Conservation (phyloP, 257 asterid species). For the Mitragyna speciosa region DNA sequence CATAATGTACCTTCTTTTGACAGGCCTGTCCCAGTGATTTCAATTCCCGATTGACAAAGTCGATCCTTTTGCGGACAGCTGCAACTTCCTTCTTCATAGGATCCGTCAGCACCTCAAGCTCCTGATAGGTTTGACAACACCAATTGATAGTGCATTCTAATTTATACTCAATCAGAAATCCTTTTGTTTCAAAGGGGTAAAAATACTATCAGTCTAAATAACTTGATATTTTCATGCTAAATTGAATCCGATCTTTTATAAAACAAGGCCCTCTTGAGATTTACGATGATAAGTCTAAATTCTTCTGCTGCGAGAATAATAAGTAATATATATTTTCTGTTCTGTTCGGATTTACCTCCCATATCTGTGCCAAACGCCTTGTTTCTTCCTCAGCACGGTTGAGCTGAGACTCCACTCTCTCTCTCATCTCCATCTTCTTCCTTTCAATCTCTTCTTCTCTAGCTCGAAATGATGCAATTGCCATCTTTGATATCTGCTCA, state of each 20-base stretch:
- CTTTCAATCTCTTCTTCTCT: conserved; percentile 80
- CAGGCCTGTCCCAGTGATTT: conserved; percentile 74
- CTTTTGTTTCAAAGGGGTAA: too few species aligned
- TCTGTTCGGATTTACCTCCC: conserved; percentile 47
- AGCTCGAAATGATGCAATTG: conserved; percentile 57
- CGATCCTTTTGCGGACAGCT: conserved; percentile 64
- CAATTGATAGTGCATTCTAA: background rate
- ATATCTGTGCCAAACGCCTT: conserved; percentile 62
- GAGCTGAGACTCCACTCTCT: conserved; percentile 71
- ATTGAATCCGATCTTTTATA: background rate
- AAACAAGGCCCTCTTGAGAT: too few species aligned
- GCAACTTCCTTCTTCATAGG: conserved; percentile 88
- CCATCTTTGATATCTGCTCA: conserved; percentile 58
- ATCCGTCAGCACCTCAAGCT: conserved; percentile 78
- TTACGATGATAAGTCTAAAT: background rate
- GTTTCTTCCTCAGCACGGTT: conserved; percentile 76
- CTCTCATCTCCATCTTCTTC: conserved; percentile 68
- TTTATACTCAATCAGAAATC: too few species aligned
- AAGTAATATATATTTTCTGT: background rate
- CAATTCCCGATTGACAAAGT: conserved; percentile 64
- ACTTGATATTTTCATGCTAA: background rate
- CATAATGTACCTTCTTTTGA: conserved; percentile 65
- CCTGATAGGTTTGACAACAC: conserved; percentile 35
- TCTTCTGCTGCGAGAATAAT: background rate
- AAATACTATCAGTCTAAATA: too few species aligned